These are phyloP conservation scores for Wickerhamomyces ciferrii DNA, from an alignment of 805 yeast genomes.

Conservation along the genomic window DNA sequence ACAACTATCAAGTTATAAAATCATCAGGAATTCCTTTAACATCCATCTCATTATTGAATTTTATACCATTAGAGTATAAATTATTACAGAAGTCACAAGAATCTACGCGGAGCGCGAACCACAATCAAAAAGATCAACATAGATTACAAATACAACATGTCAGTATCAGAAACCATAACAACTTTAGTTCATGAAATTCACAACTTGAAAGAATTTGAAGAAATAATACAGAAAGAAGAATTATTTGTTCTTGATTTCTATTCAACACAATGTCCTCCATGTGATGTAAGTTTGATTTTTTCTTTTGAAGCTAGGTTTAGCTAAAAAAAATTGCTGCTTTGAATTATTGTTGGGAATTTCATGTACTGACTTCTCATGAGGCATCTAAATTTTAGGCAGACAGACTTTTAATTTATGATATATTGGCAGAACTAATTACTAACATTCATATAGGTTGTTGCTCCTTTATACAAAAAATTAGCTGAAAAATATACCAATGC, in stretches of 20 bases:
- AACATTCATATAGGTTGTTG: conserved; percentile 10
- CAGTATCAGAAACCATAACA: neutral
- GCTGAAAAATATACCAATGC: conserved; percentile 16
- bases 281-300: conserved; percentile 6
- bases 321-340: too few relatives aligned
- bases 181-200: conserved; percentile 3
- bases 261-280: conserved; percentile 21
- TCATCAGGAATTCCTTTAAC: too few relatives aligned
- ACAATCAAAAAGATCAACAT: neutral
- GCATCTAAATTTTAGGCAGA: neutral
- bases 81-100: too few relatives aligned
- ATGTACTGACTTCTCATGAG: neutral
- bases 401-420: too few relatives aligned
- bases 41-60: too few relatives aligned
- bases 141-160: neutral
- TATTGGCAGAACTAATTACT: neutral
- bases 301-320: neutral
- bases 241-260: conserved; percentile 19
- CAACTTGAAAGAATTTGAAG: conserved; percentile 8
- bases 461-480: conserved; percentile 15
- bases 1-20: too few relatives aligned
- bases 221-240: conserved; percentile 5
- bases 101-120: too few relatives aligned
- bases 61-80: too few relatives aligned
- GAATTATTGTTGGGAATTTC: neutral